Evolutionary conservation across 2,329 filamentous ascomycete genomes (phyloP), one percentile per base, ranked within the genome.

Genomic region (Beauveria scarabaeidicola): DNA sequence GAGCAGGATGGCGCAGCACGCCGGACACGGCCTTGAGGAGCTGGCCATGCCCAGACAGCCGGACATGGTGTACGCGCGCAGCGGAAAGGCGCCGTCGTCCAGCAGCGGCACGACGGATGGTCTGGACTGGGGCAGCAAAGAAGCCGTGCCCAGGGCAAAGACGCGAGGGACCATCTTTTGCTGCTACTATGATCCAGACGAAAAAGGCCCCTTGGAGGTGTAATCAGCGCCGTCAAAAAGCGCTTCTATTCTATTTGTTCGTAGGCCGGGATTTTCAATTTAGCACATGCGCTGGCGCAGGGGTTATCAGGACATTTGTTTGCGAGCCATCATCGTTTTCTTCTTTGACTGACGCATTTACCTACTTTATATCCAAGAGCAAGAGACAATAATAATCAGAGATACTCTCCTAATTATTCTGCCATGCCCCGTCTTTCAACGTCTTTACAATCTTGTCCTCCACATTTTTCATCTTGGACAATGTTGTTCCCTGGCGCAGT

Each of bases 401-500:
- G 11, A 36, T 15, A 15, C 1, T 5, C 38, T 48, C 8, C 29
- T 53, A 36, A 9, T 40, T 38, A 9, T 29, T 44, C 32, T 46
- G 40, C 57, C 57, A 59, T 10, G 25, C 41, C 1, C 57, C 57
- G 13, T 53, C 41, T 23, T 47, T 11, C 36, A 59, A 23, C 2
- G 47, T 17, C 19, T 38, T n/a, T 7, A 15, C 6, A 7, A 59
- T 13, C 3, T 15, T 10, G 15, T 40, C 50, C 1, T 5, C 40
- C 3, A 15, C 5, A 9, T 29, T 5, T 1, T 58, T 48, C 6
- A 71, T 70, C 11, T 70, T 70, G 0, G 66, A 68, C 1, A 69
- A 56, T 9, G 21, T 47, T 7, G 72, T 63, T 0, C 71, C 72
- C 21, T 65, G 66, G 2, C 61, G 64, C 0, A 67, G 66, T 1